These are phyloP conservation scores for Magnolia sinica DNA, from an alignment of 164 flowering plant species.

Conservation along the genomic window DNA sequence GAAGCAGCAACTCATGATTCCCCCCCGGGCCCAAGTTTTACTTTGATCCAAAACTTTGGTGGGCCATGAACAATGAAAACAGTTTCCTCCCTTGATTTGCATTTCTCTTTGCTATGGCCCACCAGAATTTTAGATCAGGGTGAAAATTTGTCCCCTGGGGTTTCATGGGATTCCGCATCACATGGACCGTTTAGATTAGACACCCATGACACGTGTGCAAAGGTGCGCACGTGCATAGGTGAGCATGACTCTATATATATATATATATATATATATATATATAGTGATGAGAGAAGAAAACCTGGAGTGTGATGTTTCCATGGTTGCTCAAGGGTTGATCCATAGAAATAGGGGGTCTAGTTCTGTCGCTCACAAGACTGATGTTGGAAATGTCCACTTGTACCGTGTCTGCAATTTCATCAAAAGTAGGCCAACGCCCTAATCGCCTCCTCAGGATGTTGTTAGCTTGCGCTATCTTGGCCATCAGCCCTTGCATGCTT, in stretches of 20 bases:
- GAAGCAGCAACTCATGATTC: too few relatives aligned
- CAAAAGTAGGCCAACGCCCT: slow-evolving; percentile 35
- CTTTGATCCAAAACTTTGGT: too few relatives aligned
- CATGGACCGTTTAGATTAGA: too few relatives aligned
- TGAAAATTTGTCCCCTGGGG: too few relatives aligned
- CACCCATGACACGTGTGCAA: too few relatives aligned
- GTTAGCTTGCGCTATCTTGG: slow-evolving; percentile 52
- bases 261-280: neutral
- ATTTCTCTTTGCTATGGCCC: too few relatives aligned
- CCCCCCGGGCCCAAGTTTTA: too few relatives aligned
- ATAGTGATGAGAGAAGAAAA: slow-evolving; percentile 10
- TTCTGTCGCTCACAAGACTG: slow-evolving; percentile 34
- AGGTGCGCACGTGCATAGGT: too few relatives aligned
- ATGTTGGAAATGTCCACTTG: slow-evolving; percentile 28
- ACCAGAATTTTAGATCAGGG: too few relatives aligned
- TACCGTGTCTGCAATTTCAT: slow-evolving; percentile 43
- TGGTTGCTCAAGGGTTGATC: slow-evolving; percentile 31
- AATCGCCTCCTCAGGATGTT: slow-evolving; percentile 31
- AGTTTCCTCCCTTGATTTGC: too few relatives aligned
- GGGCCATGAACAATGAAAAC: too few relatives aligned
- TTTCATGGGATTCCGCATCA: too few relatives aligned
- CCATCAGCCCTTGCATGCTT: slow-evolving; percentile 35
- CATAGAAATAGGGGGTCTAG: slow-evolving; percentile 47
- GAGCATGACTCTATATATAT: neutral
- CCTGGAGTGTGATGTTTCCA: slow-evolving; percentile 50